A percentile compares a stretch with the other conserved stretches of the same genome.
phyloP scores from a whole-genome alignment of 208 protist genomes.

The Trypanosoma mega region DNA sequence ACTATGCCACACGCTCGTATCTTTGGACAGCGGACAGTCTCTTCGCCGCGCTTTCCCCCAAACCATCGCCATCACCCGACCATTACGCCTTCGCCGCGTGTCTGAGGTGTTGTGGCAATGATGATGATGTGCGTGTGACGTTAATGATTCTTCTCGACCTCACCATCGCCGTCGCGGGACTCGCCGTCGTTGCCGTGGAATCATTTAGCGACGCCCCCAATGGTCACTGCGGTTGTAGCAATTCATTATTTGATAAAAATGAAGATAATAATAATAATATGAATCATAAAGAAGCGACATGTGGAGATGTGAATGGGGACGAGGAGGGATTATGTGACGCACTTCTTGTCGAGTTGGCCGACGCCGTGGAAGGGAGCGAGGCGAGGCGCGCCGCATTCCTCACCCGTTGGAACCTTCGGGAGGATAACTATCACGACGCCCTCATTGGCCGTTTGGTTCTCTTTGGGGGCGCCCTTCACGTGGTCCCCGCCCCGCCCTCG shows the following conservation, averaged over 20 bases:
- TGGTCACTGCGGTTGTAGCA: too few relatives aligned
- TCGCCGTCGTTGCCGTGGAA: slow-evolving; percentile 2
- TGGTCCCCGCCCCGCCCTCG: slow-evolving; percentile 10
- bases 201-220: too few relatives aligned
- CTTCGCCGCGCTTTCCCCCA: slow-evolving; percentile 15
- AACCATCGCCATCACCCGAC: background rate
- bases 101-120: slow-evolving; percentile 23
- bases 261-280: too few relatives aligned
- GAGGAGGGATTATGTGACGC: slow-evolving; percentile 13
- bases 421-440: slow-evolving; percentile 23
- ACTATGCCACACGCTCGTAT: slow-evolving; percentile 29
- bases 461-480: slow-evolving; percentile 7
- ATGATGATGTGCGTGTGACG: slow-evolving; percentile 27
- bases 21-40: slow-evolving; percentile 31
- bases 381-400: slow-evolving; percentile 7
- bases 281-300: slow-evolving; percentile 12
- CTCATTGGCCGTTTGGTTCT: slow-evolving; percentile 22
- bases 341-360: slow-evolving; percentile 35
- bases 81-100: slow-evolving; percentile 25
- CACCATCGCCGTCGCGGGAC: slow-evolving; percentile 15
- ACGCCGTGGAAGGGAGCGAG: slow-evolving; percentile 21
- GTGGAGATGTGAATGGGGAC: slow-evolving; percentile 3
- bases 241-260: too few relatives aligned
- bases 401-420: slow-evolving; percentile 24
- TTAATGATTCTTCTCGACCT: slow-evolving; percentile 28